Evolutionary conservation across 257 asterid genomes (phyloP).

Genomic region (Scutellaria baicalensis): DNA sequence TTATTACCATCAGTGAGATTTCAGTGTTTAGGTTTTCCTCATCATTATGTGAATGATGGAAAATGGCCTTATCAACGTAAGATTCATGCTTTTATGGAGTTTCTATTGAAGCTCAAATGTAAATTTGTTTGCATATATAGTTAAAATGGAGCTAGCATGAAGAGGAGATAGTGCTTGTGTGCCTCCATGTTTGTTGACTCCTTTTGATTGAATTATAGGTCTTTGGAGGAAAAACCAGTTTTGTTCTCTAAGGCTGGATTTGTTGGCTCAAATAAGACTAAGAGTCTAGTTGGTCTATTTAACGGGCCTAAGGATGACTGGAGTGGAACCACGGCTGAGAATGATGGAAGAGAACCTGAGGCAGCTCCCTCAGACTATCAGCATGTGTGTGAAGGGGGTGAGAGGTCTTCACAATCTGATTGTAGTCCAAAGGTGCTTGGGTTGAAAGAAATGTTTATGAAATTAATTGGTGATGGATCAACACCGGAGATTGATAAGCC

Average conservation of each 20-base stretch:
- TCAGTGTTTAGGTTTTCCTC: not conserved
- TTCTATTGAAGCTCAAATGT: not conserved
- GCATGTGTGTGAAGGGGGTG: not conserved
- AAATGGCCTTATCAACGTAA: not conserved
- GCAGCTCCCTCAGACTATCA: slow-evolving; percentile 5
- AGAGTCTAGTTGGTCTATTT: slow-evolving; percentile 11
- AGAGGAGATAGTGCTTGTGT: not conserved
- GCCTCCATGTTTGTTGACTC: not conserved
- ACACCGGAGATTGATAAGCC: slow-evolving; percentile 10
- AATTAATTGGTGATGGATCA: slow-evolving; percentile 13
- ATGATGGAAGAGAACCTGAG: not conserved
- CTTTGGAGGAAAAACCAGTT: slow-evolving; percentile 16
- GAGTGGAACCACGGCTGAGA: slow-evolving; percentile 10
- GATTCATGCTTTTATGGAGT: not conserved
- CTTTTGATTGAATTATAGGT: slow-evolving; percentile 23
- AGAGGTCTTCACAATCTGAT: slow-evolving; percentile 2
- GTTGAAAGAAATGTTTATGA: not conserved
- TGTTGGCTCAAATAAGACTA: not conserved
- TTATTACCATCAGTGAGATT: too few relatives aligned
- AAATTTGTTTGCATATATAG: not conserved
- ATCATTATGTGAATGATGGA: not conserved
- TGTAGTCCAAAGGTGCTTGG: not conserved
- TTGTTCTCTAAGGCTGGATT: slow-evolving; percentile 19
- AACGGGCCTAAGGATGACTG: not conserved
- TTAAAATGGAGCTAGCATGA: not conserved